These are phyloP conservation scores for Exophiala spinifera DNA, from an alignment of 2,329 filamentous ascomycete genomes.

Conservation along the genomic window DNA sequence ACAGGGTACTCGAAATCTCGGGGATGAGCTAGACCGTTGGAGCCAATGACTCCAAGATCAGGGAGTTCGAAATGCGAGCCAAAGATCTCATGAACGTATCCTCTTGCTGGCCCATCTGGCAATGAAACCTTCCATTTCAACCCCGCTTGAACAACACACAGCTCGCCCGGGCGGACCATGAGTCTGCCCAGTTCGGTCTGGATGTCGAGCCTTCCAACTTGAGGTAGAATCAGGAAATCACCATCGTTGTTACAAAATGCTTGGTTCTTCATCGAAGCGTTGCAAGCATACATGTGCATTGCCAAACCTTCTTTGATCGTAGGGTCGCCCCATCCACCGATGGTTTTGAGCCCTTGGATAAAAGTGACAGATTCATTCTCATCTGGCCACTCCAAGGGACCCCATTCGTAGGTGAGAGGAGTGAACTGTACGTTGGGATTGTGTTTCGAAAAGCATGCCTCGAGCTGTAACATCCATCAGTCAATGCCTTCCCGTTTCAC, in stretches of 20 bases:
- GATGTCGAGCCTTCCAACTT: constrained; percentile 63
- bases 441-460: constrained; percentile 37
- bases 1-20: constrained; percentile 63
- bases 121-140: constrained; percentile 59
- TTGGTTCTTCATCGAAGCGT: constrained; percentile 55
- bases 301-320: constrained; percentile 56
- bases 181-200: constrained; percentile 66
- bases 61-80: constrained; percentile 63
- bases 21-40: constrained; percentile 62
- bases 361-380: constrained; percentile 51
- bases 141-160: constrained; percentile 64
- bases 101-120: constrained; percentile 56
- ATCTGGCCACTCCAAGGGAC: constrained; percentile 53
- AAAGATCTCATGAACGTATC: constrained; percentile 66
- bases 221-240: constrained; percentile 64
- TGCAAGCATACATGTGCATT: constrained; percentile 56
- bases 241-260: constrained; percentile 63
- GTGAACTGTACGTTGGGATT: constrained; percentile 55
- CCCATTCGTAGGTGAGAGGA: constrained; percentile 57
- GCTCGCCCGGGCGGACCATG: constrained; percentile 63
- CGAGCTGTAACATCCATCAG: constrained; percentile 5
- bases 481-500: no score
- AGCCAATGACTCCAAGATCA: constrained; percentile 63
- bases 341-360: constrained; percentile 53
- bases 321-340: constrained; percentile 57